These are phyloP conservation scores for Flaveria trinervia DNA, from an alignment of 129 eudicot species.

Conservation along the genomic window DNA sequence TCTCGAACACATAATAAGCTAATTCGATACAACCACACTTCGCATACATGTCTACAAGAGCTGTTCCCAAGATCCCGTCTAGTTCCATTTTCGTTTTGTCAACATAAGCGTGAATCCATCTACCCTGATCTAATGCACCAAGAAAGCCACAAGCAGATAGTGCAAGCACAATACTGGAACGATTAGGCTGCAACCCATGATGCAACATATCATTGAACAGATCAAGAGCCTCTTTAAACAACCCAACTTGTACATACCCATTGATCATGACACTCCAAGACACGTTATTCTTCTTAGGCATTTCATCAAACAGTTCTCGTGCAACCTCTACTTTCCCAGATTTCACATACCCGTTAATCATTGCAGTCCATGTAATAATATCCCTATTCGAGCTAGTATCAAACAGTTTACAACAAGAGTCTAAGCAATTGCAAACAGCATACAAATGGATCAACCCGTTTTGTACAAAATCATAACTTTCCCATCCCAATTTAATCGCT, in stretches of 20 bases:
- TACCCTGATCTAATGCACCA: constrained; percentile 74
- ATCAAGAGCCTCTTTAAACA: constrained; percentile 61
- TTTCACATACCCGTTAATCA: constrained; percentile 61
- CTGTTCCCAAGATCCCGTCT: constrained; percentile 58
- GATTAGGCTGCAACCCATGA: constrained; percentile 57
- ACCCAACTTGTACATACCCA: constrained; percentile 64
- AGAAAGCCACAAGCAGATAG: constrained; percentile 68
- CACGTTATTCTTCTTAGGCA: constrained; percentile 69
- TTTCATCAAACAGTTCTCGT: constrained; percentile 69
- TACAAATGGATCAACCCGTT: constrained; percentile 80
- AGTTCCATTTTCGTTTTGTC: constrained; percentile 50
- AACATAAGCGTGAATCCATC: constrained; percentile 70
- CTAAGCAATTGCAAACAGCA: constrained; percentile 43
- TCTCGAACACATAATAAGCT: constrained; percentile 54
- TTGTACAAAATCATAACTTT: constrained; percentile 70
- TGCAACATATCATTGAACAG: constrained; percentile 59
- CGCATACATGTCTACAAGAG: constrained; percentile 76
- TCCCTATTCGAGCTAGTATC: constrained; percentile 53
- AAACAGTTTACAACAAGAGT: constrained; percentile 53
- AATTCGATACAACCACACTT: constrained; percentile 77
- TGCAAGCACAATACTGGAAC: constrained; percentile 50
- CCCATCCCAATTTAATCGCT: constrained; percentile 71
- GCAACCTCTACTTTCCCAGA: constrained; percentile 47
- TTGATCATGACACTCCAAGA: constrained; percentile 82
- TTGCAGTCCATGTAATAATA: constrained; percentile 69